Evolutionary conservation across 2,329 filamentous ascomycete genomes (phyloP).

Genomic region (Xylaria sp.): DNA sequence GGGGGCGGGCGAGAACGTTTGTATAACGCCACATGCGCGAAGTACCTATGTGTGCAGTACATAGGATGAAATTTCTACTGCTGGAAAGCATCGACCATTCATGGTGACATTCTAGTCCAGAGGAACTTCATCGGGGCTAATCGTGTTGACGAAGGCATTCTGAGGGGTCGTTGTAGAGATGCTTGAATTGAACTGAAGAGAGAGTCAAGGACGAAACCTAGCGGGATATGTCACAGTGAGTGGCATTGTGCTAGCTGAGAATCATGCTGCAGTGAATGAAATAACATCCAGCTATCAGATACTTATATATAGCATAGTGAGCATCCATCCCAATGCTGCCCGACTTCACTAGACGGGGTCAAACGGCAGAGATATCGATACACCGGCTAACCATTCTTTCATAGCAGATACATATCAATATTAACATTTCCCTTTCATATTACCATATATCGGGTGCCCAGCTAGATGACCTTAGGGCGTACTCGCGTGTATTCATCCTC

Average conservation of each 20-base stretch:
- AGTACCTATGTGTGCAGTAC: not conserved
- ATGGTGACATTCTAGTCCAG: not conserved
- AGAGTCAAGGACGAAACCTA: not conserved
- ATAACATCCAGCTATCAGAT: not conserved
- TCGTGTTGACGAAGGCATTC: not conserved
- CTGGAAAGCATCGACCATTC: not conserved
- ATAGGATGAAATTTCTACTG: not conserved
- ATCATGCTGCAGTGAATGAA: not conserved
- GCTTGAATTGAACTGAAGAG: not conserved
- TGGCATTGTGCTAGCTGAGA: not conserved
- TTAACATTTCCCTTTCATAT: too few species aligned
- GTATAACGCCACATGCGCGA: not conserved
- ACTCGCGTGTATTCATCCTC: too few species aligned
- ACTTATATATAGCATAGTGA: not conserved
- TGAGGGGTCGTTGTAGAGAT: not conserved
- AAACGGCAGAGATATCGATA: not conserved
- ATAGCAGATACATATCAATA: too few species aligned
- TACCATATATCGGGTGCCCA: too few species aligned
- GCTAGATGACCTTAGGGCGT: too few species aligned
- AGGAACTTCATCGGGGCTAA: not conserved
- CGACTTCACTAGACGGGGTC: not conserved
- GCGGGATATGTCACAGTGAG: not conserved
- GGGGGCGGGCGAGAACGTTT: not conserved
- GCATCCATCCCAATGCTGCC: not conserved
- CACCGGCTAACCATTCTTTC: too few species aligned